Percentiles rank a stretch among this genome's conserved stretches.
phyloP scores from a whole-genome alignment of 2,329 filamentous ascomycete genomes.

The Rutstroemia sp. region DNA sequence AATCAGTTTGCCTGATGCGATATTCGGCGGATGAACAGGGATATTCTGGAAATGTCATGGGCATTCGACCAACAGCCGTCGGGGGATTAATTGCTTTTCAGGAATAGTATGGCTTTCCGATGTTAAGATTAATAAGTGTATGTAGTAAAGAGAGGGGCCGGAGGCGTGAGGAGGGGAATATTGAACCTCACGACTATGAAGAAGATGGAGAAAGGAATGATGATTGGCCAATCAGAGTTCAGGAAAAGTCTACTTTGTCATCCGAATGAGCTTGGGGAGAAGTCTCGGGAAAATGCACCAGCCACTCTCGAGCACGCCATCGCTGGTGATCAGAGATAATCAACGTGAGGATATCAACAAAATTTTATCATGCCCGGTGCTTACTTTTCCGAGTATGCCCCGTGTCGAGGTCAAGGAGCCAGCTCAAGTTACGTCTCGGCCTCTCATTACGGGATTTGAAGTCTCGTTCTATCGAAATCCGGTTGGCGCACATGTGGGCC shows the following conservation, averaged over 20 bases:
- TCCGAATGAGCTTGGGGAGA: neutral
- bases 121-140: constrained; percentile 1
- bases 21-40: constrained; percentile 9
- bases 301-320: constrained; percentile 10
- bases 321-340: neutral
- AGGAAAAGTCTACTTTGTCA: constrained; percentile 7
- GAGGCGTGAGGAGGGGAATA: neutral
- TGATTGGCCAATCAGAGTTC: neutral
- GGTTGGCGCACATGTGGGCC: no score
- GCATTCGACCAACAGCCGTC: neutral
- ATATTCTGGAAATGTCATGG: constrained; percentile 2
- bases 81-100: constrained; percentile 1
- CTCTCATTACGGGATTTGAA: neutral
- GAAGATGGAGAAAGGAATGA: constrained; percentile 1
- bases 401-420: neutral
- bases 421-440: neutral
- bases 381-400: constrained; percentile 4
- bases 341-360: constrained; percentile 3
- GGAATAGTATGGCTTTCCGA: neutral
- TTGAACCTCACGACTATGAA: neutral
- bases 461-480: neutral
- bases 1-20: constrained; percentile 7
- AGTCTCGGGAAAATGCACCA: constrained; percentile 6
- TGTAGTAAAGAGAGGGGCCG: constrained; percentile 9
- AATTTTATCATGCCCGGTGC: neutral